Base-by-base conservation (phyloP, 2,329 filamentous ascomycete genomes). In the Apiospora rasikravindrae region DNA sequence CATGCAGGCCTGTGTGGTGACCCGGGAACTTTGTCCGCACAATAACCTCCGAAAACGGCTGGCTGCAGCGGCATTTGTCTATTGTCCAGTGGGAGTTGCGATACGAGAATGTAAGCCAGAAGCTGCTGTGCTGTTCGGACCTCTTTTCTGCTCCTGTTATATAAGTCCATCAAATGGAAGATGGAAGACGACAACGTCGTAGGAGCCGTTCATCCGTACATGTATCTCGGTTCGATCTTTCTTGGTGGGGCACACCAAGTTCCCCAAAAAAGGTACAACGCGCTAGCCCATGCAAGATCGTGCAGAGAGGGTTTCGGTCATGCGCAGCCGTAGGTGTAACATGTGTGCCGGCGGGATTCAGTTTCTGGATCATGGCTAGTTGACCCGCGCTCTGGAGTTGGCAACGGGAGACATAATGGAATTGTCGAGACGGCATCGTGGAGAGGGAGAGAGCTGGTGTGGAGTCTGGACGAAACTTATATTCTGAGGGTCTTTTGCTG, bases 201-300 rank as follows among this genome's bases (percentile, higher is more conserved):
- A 10, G 4, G 26, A 13, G 51, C 26, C 13, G 51, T 26, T 33
- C 51, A 57, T 26, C 51, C 14, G 57, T n/a, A n/a, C n/a, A n/a
- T n/a, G n/a, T 64, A 64, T 64, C 33, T 40, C 57, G 22, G 57
- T n/a, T 37, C 57, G 57, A 64, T 37, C 29, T 37, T 33, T n/a
- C 45, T 49, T 64, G 33, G 57, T 24, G 57, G 57, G 57, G 57
- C 24, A 24, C 57, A 40, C 57, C n/a, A 37, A 64, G 29, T 64
- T 64, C 57, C 57, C 57, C 57, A n/a, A 37, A 40, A 40, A 64
- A n/a, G 57, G 57, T 19, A 64, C 29, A 22, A 64, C 19, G 22
- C 57, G 22, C 57, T 64, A 64, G 57, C 33, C 57, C 53, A 64
- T 64, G 57, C 57, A 64, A 64, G 33, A 64, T 64, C 19, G 57